A percentile compares a stretch with the other conserved stretches of the same genome.
phyloP scores from a whole-genome alignment of 345 rosid genomes.

The Lumnitzera littorea region DNA sequence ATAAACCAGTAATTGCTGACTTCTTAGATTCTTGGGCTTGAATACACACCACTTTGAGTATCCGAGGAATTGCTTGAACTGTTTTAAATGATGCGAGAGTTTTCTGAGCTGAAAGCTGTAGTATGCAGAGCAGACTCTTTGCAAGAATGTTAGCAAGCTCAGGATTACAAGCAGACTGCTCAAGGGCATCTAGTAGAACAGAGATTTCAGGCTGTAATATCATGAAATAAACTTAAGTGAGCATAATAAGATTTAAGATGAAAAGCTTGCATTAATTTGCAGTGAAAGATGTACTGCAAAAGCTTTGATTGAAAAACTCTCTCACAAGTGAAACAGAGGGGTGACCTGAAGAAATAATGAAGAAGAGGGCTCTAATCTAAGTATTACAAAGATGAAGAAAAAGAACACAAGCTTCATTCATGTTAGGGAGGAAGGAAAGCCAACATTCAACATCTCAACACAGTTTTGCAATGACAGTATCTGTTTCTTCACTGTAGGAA shows the following conservation, averaged over 20 bases:
- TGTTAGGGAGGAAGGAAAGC: no score
- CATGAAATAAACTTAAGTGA: background rate
- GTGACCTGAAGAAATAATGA: no score
- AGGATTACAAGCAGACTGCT: constrained; percentile 66
- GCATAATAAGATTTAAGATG: background rate
- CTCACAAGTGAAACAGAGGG: no score
- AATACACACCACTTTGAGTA: constrained; percentile 69
- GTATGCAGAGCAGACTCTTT: constrained; percentile 53
- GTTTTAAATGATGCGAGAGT: constrained; percentile 59
- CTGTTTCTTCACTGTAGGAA: no score
- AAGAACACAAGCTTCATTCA: no score
- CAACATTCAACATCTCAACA: no score
- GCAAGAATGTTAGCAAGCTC: constrained; percentile 58
- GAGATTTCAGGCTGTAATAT: constrained; percentile 73
- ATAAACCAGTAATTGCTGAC: constrained; percentile 18
- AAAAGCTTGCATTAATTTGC: no score
- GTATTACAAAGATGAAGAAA: no score
- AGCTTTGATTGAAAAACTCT: no score
- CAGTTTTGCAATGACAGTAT: no score
- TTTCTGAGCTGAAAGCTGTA: constrained; percentile 64
- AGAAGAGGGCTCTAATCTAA: no score
- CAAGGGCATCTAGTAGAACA: constrained; percentile 80
- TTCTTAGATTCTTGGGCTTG: constrained; percentile 60
- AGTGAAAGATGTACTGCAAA: no score
- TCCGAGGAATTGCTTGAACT: constrained; percentile 60